phyloP scores from a whole-genome alignment of 2,329 filamentous ascomycete species.

The Akanthomyces dipterigenus region DNA sequence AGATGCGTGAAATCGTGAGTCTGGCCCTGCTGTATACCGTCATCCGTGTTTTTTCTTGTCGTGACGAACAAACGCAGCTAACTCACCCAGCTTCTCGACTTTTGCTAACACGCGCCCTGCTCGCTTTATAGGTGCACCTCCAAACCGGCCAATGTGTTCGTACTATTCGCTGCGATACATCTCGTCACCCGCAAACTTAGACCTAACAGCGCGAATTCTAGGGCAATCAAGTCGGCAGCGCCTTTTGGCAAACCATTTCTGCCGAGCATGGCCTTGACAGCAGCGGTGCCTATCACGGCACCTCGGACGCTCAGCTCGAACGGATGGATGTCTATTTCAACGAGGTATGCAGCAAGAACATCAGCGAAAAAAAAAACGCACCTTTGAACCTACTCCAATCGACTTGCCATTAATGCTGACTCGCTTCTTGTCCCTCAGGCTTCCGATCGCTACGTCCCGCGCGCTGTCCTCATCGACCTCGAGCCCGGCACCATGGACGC shows the following conservation, averaged over 20 bases:
- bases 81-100: background rate
- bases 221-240: conserved; percentile 99
- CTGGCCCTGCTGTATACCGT: background rate
- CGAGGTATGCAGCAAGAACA: conserved; percentile 35
- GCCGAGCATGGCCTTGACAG: conserved; percentile 95
- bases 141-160: background rate
- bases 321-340: conserved; percentile 99
- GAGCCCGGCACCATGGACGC: conserved; percentile 99
- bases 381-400: background rate
- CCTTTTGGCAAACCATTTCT: conserved; percentile 93
- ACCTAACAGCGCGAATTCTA: conserved; percentile 30
- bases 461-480: conserved; percentile 97
- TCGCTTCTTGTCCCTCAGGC: conserved; percentile 48
- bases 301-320: conserved; percentile 97
- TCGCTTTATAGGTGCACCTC: background rate
- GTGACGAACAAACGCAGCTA: no score
- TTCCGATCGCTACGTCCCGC: conserved; percentile 95
- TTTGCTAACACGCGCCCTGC: background rate
- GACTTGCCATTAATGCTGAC: background rate
- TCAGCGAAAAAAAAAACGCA: background rate
- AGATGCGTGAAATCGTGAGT: background rate
- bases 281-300: conserved; percentile 94
- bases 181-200: no score
- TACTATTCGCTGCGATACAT: background rate
- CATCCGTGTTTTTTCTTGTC: no score